Evolutionary conservation across 208 protist genomes (phyloP).

Genomic region (Crithidia bombi): DNA sequence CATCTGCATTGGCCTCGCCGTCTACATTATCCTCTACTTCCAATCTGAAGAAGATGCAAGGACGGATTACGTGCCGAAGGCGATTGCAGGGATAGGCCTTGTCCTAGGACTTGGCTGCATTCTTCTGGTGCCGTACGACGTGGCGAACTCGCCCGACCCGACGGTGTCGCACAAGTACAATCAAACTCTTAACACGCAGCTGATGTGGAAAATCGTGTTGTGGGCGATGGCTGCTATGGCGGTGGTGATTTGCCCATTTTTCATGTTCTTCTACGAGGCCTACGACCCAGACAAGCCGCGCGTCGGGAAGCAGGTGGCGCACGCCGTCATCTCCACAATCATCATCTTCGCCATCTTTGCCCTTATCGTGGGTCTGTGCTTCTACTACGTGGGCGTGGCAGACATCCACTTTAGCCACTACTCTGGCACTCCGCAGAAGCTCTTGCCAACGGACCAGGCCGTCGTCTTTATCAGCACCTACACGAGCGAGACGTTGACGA

Average conservation of each 20-base stretch:
- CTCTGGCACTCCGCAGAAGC: constrained; percentile 36
- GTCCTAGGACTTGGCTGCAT: constrained; percentile 77
- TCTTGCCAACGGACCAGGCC: constrained; percentile 11
- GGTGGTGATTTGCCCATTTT: constrained; percentile 90
- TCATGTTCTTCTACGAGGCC: constrained; percentile 94
- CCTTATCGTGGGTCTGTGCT: constrained; percentile 64
- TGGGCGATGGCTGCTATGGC: constrained; percentile 72
- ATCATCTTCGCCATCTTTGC: constrained; percentile 62
- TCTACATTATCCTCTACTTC: constrained; percentile 81
- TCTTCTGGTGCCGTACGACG: constrained; percentile 93
- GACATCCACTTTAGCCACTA: constrained; percentile 52
- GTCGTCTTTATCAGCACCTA: constrained; percentile 26
- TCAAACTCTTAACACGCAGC: constrained; percentile 78
- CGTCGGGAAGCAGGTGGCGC: constrained; percentile 57
- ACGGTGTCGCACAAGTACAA: constrained; percentile 51
- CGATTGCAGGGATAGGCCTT: constrained; percentile 80
- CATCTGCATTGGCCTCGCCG: constrained; percentile 53
- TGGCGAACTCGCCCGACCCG: constrained; percentile 86
- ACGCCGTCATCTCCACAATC: constrained; percentile 74
- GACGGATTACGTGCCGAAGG: constrained; percentile 60
- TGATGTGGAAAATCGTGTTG: constrained; percentile 91
- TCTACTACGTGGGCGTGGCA: constrained; percentile 52
- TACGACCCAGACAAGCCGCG: constrained; percentile 85
- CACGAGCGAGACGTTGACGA: constrained; percentile 28
- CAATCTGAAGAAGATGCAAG: constrained; percentile 69